Evolutionary conservation across 1,284 basidiomycete species (phyloP), one percentile per base, ranked within the genome.

Genomic region (Fomitopsis palustris): DNA sequence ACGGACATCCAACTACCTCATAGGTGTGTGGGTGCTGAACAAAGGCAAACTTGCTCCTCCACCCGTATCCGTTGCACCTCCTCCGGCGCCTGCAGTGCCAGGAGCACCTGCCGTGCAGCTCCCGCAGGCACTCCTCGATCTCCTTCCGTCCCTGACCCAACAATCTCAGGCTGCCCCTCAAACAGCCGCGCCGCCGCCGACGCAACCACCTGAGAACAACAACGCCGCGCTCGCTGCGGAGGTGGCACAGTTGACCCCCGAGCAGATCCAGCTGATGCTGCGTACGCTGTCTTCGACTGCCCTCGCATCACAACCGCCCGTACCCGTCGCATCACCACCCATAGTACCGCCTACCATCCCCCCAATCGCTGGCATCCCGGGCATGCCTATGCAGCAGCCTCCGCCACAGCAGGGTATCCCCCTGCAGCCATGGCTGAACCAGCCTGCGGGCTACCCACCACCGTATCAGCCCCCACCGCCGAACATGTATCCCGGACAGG

Each of bases 1-100:
- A 14, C 81, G 94, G 19, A 79, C 72, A 17, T 70, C 75, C 9
- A 83, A 92, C 67, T 85, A 90, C 57, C 79, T 96, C 49, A 75
- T 97, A 35, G 93, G 90, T 39, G 84, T 96, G 16, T 94, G 93
- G 82, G 82, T 96, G 9, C 78, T 92, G 7, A 85, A 82, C 67
- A 93, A 87, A 70, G 90, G 87, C 29, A 90, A 84, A 71, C 80
- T 90, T 5, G 78, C 75, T 17, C 77, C 81, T 38, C 79, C 75
- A 14, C 68, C 70, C 8, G 58, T 63, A 29, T 69, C 72, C 23
- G 51, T 68, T 17, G 47, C 69, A 16, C 21, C 68, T 38, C 62
- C 64, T 29, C 56, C 65, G 21, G 27, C 8, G 7, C 29, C 17
- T 35, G n/a, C 16, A 2, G 27, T 49, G 31, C 35, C 62, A 74